Base-by-base conservation (phyloP, 2,329 filamentous ascomycete genomes). In the Pseudophaeomoniella oleicola region DNA sequence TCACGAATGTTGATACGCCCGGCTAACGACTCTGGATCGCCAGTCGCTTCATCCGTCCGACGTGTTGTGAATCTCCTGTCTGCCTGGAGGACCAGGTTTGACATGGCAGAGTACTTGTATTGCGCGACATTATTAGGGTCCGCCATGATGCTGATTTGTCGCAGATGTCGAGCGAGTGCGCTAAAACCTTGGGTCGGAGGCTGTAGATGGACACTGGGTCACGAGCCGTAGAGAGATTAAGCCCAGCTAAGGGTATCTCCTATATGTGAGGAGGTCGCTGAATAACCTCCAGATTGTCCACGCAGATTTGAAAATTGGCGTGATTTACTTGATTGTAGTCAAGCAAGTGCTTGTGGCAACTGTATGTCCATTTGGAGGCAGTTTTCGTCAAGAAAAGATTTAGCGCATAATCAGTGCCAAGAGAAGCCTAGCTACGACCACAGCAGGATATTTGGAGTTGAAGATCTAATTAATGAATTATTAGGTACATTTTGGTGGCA, bases 31-130 rank as follows among this genome's bases (percentile, higher is more conserved):
- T 98, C 90, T 36, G 90, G 92, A 58, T 98, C 90, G 51, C 90
- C 90, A 36, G 88, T 96, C 45, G 85, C 79, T 66, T 98, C 92
- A 62, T 98, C 88, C 50, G 79, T 86, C 52, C 86, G 78, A 58
- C 90, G 78, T 45, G 85, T 85, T 51, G 93, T 81, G 58, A 98
- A 96, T 51, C 90, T 81, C 65, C 87, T 81, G 69, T 98, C 90
- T 67, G 86, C 87, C 82, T 98, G 90, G 75, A 98, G 84, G 57
- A 98, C 90, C 85, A 98, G 81, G 77, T 98, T 98, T 67, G 90
- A 98, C 90, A 98, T 96, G 61, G 84, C 86, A 77, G 86, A 86
- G 75, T 94, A 94, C 64, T 94, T 94, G 74, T 93, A 94, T 64
- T 94, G 87, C 62, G 85, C 87, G 53, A 93, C 82, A 80, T 90